These are phyloP conservation scores for Suillus decipiens DNA, from an alignment of 768 basidiomycete species.

Conservation along the genomic window DNA sequence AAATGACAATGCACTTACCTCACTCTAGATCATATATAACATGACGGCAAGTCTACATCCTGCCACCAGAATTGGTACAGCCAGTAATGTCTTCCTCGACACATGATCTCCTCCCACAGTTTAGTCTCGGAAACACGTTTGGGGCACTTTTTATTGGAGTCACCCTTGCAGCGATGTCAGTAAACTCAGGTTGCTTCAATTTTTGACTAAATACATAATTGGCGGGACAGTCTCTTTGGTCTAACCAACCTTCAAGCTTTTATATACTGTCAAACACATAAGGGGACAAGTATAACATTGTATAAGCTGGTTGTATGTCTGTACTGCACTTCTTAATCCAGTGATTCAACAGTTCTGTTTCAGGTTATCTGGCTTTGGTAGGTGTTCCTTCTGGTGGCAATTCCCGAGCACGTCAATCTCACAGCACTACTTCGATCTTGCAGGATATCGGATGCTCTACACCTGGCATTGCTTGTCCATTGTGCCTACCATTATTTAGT, in stretches of 20 bases:
- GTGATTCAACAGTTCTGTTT: neutral
- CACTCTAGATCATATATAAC: too few relatives aligned
- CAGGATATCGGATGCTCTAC: neutral
- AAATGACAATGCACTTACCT: too few relatives aligned
- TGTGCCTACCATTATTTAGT: neutral
- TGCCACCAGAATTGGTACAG: too few relatives aligned
- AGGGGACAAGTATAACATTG: neutral
- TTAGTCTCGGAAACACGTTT: neutral
- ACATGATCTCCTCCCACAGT: neutral
- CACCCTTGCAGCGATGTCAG: neutral
- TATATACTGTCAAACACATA: neutral
- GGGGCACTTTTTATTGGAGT: neutral
- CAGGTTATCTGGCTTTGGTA: neutral
- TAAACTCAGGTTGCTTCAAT: neutral
- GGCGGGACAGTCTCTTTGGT: neutral
- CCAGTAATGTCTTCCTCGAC: neutral
- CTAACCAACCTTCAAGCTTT: conserved; percentile 1
- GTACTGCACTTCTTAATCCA: neutral
- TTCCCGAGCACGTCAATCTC: neutral
- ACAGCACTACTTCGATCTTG: too few relatives aligned
- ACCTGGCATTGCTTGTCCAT: neutral
- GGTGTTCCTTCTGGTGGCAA: neutral
- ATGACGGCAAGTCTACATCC: too few relatives aligned
- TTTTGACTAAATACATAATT: neutral
- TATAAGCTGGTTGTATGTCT: neutral